Base-by-base conservation (phyloP, 495 filamentous ascomycete genomes). In the Podospora fimiseda region DNA sequence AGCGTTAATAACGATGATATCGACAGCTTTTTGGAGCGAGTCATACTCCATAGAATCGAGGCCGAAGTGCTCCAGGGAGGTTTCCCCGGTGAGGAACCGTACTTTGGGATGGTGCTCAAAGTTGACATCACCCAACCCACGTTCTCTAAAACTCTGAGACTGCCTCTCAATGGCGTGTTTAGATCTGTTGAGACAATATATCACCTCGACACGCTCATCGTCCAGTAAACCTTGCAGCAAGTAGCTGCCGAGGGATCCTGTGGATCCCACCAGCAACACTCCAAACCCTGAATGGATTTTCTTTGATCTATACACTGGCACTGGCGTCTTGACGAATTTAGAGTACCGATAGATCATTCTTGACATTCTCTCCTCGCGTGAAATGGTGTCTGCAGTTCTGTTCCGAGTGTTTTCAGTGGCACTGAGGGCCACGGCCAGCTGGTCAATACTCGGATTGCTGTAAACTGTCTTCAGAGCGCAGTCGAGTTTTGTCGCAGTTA, bases 1-100 rank as follows among this genome's bases (percentile, higher is more conserved):
- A 20, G 40, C 53, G 33, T 40, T 41, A 14, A 51, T 30, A 2
- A 56, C 33, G 1, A 56, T 20, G 3, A 27, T 37, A 22, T 52
- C 41, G 13, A 43, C 40, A 13, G 43, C 7, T 21, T 20, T 15
- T 3, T 45, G 43, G 43, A 45, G 43, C n/a, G 16, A 20, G 18
- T 18, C 16, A 20, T 22, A 45, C 3, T 20, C 20, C 14, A 14
- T 14, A 13, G 43, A 22, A 15, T 45, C 43, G 18, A 45, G 43
- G 16, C 43, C 20, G 19, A 45, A 45, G 43, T 45, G 21, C 19
- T 18, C 19, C 1, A 20, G 15, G 5, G 43, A 45, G 43, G 43
- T 45, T 45, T 45, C 43, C 2, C 43, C 43, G 3, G 16, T 45
- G 7, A 45, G 24, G 43, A 23, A 45, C 7, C n/a, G 16, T 18